Percentiles rank a stretch among this genome's conserved stretches.
phyloP scores from a whole-genome alignment of 805 yeast genomes.

The Starmera dryadoides region DNA sequence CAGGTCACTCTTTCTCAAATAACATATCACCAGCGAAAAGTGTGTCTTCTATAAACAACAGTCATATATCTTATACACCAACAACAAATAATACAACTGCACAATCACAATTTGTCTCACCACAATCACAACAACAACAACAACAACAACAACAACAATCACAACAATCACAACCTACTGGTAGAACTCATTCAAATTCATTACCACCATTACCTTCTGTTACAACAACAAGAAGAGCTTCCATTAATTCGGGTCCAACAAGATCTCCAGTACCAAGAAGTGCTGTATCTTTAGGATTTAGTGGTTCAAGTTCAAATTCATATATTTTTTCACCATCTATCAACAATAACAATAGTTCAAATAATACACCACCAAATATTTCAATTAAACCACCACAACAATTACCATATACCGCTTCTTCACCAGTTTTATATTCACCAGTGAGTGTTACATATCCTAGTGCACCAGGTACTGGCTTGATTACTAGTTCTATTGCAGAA shows the following conservation, averaged over 20 bases:
- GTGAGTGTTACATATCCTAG: not conserved
- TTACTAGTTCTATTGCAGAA: constrained; percentile 12
- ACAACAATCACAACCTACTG: not conserved
- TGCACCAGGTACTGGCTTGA: constrained; percentile 1
- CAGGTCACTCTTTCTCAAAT: constrained; percentile 1
- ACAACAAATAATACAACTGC: too few species aligned
- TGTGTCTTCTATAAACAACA: not conserved
- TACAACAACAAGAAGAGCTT: constrained; percentile 21
- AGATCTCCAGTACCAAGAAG: constrained; percentile 18
- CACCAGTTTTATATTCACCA: constrained; percentile 20
- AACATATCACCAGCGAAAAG: not conserved
- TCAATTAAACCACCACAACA: constrained; percentile 8
- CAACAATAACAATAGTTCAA: not conserved
- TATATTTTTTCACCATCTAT: constrained; percentile 15
- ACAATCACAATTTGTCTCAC: too few species aligned
- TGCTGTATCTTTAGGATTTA: constrained; percentile 16
- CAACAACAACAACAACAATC: not conserved
- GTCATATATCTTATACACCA: too few species aligned
- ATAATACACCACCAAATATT: not conserved
- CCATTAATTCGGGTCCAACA: constrained; percentile 16
- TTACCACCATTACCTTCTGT: constrained; percentile 27
- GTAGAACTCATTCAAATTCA: constrained; percentile 18
- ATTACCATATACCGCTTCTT: constrained; percentile 5
- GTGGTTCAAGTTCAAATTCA: constrained; percentile 16
- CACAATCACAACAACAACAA: not conserved